Conservation (phyloP, 1,284 basidiomycete species). For the Agroathelia rolfsii region DNA sequence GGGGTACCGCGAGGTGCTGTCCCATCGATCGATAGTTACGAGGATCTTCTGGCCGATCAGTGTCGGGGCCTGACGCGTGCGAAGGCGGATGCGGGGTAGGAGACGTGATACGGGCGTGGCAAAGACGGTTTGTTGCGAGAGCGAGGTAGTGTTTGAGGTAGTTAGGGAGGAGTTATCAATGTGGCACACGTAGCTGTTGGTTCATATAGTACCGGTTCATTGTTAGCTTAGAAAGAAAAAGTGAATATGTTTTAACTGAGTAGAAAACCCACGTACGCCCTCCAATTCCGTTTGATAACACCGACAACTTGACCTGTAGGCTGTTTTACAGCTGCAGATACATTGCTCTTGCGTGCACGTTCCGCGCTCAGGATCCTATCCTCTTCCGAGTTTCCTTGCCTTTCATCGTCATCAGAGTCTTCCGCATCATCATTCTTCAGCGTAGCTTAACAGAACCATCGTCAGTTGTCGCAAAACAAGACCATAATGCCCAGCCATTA, state of each 20-base stretch:
- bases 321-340: conserved; percentile 50
- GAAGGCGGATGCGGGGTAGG: conserved; percentile 88
- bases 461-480: too few relatives aligned
- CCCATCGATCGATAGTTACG: conserved; percentile 92
- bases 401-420: conserved; percentile 47
- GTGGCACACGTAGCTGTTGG: conserved; percentile 83
- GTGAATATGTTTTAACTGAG: conserved; percentile 6
- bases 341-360: conserved; percentile 26
- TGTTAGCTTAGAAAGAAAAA: too few relatives aligned
- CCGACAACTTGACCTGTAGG: conserved; percentile 92
- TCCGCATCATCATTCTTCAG: conserved; percentile 88
- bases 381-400: conserved; percentile 38
- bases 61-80: conserved; percentile 87
- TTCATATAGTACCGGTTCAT: too few relatives aligned
- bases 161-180: conserved; percentile 86
- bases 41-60: conserved; percentile 93
- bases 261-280: conserved; percentile 50
- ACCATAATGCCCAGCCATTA: too few relatives aligned
- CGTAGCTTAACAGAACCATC: conserved; percentile 47
- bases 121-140: conserved; percentile 88
- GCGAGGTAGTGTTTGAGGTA: conserved; percentile 67
- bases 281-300: conserved; percentile 91
- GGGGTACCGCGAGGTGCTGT: conserved; percentile 80
- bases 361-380: conserved; percentile 42
- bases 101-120: conserved; percentile 89